These are phyloP conservation scores for Chlamydomonas urium DNA, from an alignment of 139 green algal species.

Conservation along the genomic window DNA sequence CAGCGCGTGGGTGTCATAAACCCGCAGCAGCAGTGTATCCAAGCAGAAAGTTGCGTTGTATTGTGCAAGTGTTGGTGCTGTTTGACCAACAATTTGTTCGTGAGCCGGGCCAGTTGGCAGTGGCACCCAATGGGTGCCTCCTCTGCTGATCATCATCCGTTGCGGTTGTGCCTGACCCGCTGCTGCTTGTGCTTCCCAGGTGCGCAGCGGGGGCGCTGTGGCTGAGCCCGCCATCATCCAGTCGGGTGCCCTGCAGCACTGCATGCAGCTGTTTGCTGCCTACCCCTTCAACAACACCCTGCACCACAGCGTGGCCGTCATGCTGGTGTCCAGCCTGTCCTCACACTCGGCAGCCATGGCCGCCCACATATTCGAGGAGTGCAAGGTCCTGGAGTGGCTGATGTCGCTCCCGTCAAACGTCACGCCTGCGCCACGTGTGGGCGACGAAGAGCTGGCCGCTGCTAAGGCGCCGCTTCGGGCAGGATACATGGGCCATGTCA, in stretches of 20 bases:
- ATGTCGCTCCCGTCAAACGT: conserved; percentile 32
- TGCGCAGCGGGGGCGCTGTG: conserved; percentile 52
- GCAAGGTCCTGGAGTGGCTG: conserved; percentile 20
- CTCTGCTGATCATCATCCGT: too few species aligned
- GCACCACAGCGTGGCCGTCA: conserved; percentile 63
- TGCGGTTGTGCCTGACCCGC: too few species aligned
- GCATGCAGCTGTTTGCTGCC: conserved; percentile 67
- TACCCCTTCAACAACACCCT: conserved; percentile 92
- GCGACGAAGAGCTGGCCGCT: conserved; percentile 25
- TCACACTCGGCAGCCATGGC: conserved; percentile 41
- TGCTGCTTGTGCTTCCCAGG: too few species aligned
- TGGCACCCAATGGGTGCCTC: too few species aligned
- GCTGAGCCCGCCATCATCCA: conserved; percentile 58
- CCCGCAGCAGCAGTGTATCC: too few species aligned
- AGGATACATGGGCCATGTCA: conserved; percentile 83
- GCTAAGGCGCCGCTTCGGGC: conserved; percentile 51
- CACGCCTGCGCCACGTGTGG: conserved; percentile 26
- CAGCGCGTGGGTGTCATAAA: too few species aligned
- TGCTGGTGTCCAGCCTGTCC: conserved; percentile 54
- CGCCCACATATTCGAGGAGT: conserved; percentile 60
- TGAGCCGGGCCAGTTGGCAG: too few species aligned
- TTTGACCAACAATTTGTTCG: too few species aligned
- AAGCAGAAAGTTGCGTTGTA: too few species aligned
- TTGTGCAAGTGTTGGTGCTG: too few species aligned
- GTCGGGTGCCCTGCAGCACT: conserved; percentile 42